Percentiles rank a stretch among this genome's conserved stretches.
These are phyloP conservation scores for Cinchona pubescens DNA, from an alignment of 257 asterid species.

Conservation along the genomic window DNA sequence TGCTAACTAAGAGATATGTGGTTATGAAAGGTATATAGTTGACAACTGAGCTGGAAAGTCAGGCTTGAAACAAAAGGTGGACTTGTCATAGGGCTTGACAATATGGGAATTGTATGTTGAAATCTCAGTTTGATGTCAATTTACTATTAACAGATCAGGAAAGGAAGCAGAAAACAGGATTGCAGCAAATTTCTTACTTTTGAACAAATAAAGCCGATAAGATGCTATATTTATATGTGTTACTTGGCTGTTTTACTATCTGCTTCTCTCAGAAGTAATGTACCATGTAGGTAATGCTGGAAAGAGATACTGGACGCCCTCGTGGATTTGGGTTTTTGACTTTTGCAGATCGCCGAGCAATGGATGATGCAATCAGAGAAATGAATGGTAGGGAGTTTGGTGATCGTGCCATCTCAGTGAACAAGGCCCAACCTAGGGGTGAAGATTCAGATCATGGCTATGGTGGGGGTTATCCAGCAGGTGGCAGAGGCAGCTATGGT, in stretches of 20 bases:
- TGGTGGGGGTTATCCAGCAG: slow-evolving; percentile 61
- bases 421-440: slow-evolving; percentile 89
- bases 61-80: not conserved
- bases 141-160: not conserved
- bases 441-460: slow-evolving; percentile 73
- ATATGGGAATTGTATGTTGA: not conserved
- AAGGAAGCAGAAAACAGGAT: not conserved
- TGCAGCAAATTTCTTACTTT: not conserved
- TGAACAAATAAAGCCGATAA: not conserved
- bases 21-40: not conserved
- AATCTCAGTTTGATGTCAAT: not conserved
- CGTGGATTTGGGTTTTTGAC: slow-evolving; percentile 99
- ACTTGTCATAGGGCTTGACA: not conserved
- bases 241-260: not conserved
- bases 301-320: slow-evolving; percentile 97
- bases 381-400: slow-evolving; percentile 96
- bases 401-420: slow-evolving; percentile 80
- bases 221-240: not conserved
- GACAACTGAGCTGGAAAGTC: not conserved
- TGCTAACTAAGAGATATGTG: not conserved
- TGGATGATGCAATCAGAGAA: slow-evolving; percentile 93
- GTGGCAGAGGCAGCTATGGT: slow-evolving; percentile 59
- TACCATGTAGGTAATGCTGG: slow-evolving; percentile 63
- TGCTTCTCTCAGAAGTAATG: slow-evolving; percentile 9
- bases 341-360: slow-evolving; percentile 86